Evolutionary conservation across 2,329 filamentous ascomycete genomes (phyloP), one percentile per base, ranked within the genome.

Genomic region (Alternaria triticimaculans): DNA sequence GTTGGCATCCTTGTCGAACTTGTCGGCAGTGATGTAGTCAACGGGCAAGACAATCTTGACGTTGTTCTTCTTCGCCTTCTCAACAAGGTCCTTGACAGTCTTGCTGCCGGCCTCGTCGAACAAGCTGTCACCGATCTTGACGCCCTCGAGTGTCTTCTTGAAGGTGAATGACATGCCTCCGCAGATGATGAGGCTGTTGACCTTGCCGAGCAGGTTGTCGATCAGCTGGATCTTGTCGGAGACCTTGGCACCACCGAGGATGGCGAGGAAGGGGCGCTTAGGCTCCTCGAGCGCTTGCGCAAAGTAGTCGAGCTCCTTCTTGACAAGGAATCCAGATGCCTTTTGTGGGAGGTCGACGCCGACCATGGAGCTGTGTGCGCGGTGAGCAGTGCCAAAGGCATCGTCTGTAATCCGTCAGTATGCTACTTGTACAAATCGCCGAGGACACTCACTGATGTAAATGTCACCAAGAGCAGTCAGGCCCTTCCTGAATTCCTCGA

Each of bases 221-320:
- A 99, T 98, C 76, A 99, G 88, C 87, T 97, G 93, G 82, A 99
- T 99, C 91, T 99, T 99, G 88, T 99, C 96, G 48, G 93, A 96
- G 73, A 99, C 94, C 89, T 99, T 99, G 81, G 96, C 94, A 74
- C 96, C 96, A 76, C 96, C 96, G 58, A 99, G 92, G 80, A 99
- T 99, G 81, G 96, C 96, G 58, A 99, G 90, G 92, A 99, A 99
- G 66, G 96, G 96, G 61, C 95, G 90, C 85, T 96, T 87, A 66
- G 96, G 96, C 75, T 88, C 89, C 86, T 99, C 96, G 66, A 99
- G 92, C 43, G 94, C 96, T 86, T 97, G 89, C 70, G 96, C 96
- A 80, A 99, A 99, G 90, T 99, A 99, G 81, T 99, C 96, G 68
- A 99, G 92, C 85, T 99, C 96, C 88, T 98, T 99, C 92, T 99